Conservation (phyloP, 441 rosid genomes). For the Eutrema salsugineum region DNA sequence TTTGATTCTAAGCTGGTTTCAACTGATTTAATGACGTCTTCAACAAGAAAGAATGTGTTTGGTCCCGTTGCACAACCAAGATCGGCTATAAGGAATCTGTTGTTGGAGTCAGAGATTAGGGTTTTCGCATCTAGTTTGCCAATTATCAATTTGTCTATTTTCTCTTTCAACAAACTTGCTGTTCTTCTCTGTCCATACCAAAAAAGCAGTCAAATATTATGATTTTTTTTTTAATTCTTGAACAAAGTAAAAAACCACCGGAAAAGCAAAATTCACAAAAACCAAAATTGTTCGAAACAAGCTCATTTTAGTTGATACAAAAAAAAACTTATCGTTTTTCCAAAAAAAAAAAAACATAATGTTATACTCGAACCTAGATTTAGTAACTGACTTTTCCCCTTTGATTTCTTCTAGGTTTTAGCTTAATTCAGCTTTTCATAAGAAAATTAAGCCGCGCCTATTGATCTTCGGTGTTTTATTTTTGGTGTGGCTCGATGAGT, state of each 20-base stretch:
- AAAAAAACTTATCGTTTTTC: no score
- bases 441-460: conserved; percentile 3
- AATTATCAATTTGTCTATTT: conserved; percentile 35
- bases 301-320: background rate
- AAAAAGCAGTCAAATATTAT: background rate
- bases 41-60: conserved; percentile 42
- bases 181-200: conserved; percentile 27
- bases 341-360: no score
- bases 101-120: conserved; percentile 27
- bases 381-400: no score
- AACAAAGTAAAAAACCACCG: no score
- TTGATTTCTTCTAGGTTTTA: no score
- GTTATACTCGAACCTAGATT: no score
- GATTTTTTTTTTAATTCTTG: no score
- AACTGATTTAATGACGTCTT: conserved; percentile 33
- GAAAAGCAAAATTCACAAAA: no score
- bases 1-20: conserved; percentile 16
- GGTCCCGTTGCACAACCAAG: conserved; percentile 72
- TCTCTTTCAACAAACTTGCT: conserved; percentile 32
- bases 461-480: background rate
- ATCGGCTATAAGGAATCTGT: conserved; percentile 45
- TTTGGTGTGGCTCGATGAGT: conserved; percentile 22
- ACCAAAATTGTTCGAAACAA: background rate
- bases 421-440: background rate
- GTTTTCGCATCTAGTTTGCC: conserved; percentile 41